Evolutionary conservation across 1,284 basidiomycete species (phyloP).

Genomic region (Ceraceosorus guamensis): DNA sequence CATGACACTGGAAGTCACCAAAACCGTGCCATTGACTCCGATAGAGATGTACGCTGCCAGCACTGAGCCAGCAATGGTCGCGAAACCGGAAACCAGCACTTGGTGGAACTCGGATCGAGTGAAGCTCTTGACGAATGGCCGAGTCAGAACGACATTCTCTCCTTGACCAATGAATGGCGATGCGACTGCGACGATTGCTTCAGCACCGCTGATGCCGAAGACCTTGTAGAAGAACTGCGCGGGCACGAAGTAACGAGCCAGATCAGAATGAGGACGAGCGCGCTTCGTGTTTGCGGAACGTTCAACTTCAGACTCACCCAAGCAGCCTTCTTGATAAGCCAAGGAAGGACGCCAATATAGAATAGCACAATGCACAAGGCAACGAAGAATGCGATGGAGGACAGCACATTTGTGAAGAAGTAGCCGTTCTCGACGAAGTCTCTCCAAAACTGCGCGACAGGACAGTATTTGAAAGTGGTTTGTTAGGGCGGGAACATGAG

Average conservation of each 20-base stretch:
- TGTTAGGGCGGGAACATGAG: not conserved
- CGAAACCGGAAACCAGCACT: conserved; percentile 73
- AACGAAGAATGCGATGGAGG: conserved; percentile 61
- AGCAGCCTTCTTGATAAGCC: conserved; percentile 54
- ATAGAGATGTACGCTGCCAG: conserved; percentile 72
- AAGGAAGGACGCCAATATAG: conserved; percentile 44
- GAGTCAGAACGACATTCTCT: conserved; percentile 41
- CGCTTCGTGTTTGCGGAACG: no score
- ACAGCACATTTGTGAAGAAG: conserved; percentile 50
- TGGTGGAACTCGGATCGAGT: conserved; percentile 81
- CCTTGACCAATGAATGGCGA: conserved; percentile 77
- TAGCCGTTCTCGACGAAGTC: conserved; percentile 12
- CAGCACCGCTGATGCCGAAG: conserved; percentile 65
- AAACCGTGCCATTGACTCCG: conserved; percentile 70
- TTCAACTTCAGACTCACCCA: conserved; percentile 52
- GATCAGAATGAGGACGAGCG: no score
- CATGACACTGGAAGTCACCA: conserved; percentile 86
- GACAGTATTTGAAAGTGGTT: not conserved
- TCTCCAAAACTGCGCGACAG: not conserved
- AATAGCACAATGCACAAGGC: conserved; percentile 59
- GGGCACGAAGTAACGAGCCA: no score
- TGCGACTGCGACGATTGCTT: conserved; percentile 81
- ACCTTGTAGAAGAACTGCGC: conserved; percentile 70
- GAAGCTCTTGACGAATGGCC: conserved; percentile 79
- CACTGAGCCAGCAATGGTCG: conserved; percentile 83